These are phyloP conservation scores for Hortiboletus campestris DNA, from an alignment of 768 basidiomycete genomes.

Conservation along the genomic window DNA sequence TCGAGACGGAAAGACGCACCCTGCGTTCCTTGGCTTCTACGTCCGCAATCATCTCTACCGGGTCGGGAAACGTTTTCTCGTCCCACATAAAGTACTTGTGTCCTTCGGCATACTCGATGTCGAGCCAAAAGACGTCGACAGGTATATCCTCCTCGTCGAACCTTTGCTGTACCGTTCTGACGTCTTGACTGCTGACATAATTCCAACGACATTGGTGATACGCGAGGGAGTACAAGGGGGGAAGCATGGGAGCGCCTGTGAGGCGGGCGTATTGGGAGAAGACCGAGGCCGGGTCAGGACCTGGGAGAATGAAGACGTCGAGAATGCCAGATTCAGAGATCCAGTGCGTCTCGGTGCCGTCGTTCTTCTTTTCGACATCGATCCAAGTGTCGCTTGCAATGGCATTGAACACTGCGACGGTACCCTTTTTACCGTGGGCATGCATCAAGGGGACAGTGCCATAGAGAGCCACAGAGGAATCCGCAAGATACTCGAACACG, in stretches of 20 bases:
- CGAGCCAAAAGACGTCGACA: constrained; percentile 95
- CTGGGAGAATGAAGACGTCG: constrained; percentile 91
- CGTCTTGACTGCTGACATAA: constrained; percentile 86
- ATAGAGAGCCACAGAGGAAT: constrained; percentile 78
- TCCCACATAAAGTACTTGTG: constrained; percentile 99
- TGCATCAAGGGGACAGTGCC: constrained; percentile 92
- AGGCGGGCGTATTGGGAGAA: constrained; percentile 84
- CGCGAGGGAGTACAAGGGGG: constrained; percentile 85
- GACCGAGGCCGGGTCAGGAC: constrained; percentile 78
- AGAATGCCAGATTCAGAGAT: constrained; percentile 96
- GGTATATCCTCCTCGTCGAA: constrained; percentile 97
- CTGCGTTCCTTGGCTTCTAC: constrained; percentile 84
- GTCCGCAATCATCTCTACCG: constrained; percentile 88
- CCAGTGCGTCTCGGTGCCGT: constrained; percentile 90
- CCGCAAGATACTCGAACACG: constrained; percentile 92
- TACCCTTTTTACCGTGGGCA: constrained; percentile 83
- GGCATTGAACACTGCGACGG: constrained; percentile 87
- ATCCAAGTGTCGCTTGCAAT: constrained; percentile 94
- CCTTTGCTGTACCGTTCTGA: constrained; percentile 76
- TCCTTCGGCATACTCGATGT: constrained; percentile 92
- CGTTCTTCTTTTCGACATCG: constrained; percentile 61
- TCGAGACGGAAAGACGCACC: constrained; percentile 40
- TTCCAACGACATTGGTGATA: constrained; percentile 99
- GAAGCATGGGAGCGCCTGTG: constrained; percentile 86
- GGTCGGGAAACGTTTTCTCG: constrained; percentile 87